Conservation (phyloP, 169 alveolate species). For the Cryptosporidium sp. region DNA sequence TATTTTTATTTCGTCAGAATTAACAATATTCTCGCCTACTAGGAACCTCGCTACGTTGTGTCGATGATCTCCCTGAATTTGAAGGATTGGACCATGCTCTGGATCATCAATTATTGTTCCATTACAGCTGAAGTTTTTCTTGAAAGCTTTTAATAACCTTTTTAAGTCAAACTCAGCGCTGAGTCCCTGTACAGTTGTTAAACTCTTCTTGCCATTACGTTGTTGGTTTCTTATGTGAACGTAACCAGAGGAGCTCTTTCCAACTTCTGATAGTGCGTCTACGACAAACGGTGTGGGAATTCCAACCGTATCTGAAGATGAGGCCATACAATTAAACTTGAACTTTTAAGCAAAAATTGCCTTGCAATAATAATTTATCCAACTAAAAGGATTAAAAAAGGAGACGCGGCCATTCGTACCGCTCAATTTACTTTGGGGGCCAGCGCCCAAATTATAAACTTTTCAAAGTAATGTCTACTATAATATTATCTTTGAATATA, state of each 20-base stretch:
- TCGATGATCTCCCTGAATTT: slow-evolving; percentile 90
- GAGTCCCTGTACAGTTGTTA: slow-evolving; percentile 94
- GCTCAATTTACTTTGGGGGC: slow-evolving; percentile 1
- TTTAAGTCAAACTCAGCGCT: slow-evolving; percentile 90
- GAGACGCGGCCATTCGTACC: slow-evolving; percentile 75
- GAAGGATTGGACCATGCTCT: slow-evolving; percentile 92
- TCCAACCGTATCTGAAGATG: slow-evolving; percentile 77
- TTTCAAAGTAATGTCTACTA: slow-evolving; percentile 30
- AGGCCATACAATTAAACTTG: slow-evolving; percentile 75
- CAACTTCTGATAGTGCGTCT: slow-evolving; percentile 77
- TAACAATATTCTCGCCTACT: slow-evolving; percentile 88
- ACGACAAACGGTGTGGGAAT: slow-evolving; percentile 77
- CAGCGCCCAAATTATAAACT: background rate
- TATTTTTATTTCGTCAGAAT: slow-evolving; percentile 89
- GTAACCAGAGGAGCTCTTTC: slow-evolving; percentile 72
- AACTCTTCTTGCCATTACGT: slow-evolving; percentile 93
- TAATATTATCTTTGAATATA: background rate
- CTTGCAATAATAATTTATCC: slow-evolving; percentile 45
- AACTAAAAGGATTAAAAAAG: background rate
- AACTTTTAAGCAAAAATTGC: slow-evolving; percentile 50
- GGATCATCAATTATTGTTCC: slow-evolving; percentile 93
- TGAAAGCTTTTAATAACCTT: slow-evolving; percentile 91
- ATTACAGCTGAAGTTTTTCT: slow-evolving; percentile 92
- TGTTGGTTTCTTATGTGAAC: slow-evolving; percentile 92
- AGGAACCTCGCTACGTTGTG: slow-evolving; percentile 90